Percentiles rank a stretch among this genome's conserved stretches.
These are phyloP conservation scores for Cercospora berteroae DNA, from an alignment of 2,329 filamentous ascomycete species.

Conservation along the genomic window DNA sequence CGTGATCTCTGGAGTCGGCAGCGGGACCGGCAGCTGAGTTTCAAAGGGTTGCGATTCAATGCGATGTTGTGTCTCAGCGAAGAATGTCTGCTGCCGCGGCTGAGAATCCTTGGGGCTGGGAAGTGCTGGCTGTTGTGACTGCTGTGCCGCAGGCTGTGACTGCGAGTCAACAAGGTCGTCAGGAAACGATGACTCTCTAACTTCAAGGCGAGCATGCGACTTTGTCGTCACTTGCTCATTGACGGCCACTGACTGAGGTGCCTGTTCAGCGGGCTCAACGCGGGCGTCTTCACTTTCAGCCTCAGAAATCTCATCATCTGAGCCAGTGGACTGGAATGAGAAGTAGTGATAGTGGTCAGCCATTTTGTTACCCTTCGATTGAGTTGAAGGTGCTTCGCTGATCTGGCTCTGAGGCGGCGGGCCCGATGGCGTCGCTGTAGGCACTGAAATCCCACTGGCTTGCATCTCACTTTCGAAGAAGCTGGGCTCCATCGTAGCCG, in stretches of 20 bases:
- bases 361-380: slow-evolving; percentile 4
- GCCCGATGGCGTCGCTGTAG: background rate
- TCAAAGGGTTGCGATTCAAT: slow-evolving; percentile 12
- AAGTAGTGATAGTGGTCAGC: slow-evolving; percentile 16
- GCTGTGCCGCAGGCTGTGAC: slow-evolving; percentile 1
- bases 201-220: background rate
- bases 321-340: slow-evolving; percentile 17
- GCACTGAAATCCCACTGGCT: background rate
- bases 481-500: background rate
- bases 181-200: slow-evolving; percentile 2
- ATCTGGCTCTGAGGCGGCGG: background rate
- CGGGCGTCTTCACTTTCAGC: background rate
- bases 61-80: slow-evolving; percentile 15
- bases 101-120: slow-evolving; percentile 26
- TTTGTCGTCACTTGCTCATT: background rate
- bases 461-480: slow-evolving; percentile 20
- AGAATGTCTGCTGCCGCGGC: background rate
- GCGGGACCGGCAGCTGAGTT: background rate
- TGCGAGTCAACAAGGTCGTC: background rate
- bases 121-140: slow-evolving; percentile 11
- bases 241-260: background rate
- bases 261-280: too few species aligned
- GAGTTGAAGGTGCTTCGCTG: slow-evolving; percentile 5
- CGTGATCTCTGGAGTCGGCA: slow-evolving; percentile 41
- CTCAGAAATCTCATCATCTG: slow-evolving; percentile 5